Evolutionary conservation across 306 rosid species (phyloP), one percentile per base, ranked within the genome.

Genomic region (Glycine soja): DNA sequence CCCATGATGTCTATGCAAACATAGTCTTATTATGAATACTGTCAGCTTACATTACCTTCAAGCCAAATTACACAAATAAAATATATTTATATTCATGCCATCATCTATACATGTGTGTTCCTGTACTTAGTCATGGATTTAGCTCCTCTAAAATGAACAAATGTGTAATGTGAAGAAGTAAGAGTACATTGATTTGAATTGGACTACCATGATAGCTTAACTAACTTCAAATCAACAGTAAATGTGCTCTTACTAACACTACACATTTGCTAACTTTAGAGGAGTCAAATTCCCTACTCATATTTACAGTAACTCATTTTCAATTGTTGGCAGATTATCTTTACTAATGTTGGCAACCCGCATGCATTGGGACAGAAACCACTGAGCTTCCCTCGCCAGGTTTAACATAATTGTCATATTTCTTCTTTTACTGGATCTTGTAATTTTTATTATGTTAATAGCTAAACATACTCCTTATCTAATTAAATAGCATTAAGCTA

Each of bases 281-380:
- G 10, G 69, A 58, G n/a, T 30, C 40, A 61, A 61, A 61, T 30
- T 13, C 67, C 15, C 45, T 52, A 36, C 51, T 43, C 48, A 53
- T 48, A 7, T 70, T n/a, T 72, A 75, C 64, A 79, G 12, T 66
- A 77, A 75, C 83, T 78, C 54, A 65, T 56, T 77, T 78, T 85
- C 36, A 10, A 67, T 13, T 70, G 47, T 82, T 54, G 73, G 70
- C 94, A 96, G 99, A 96, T 96, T 81, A 89, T 96, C 83, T 96
- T 96, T 89, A 96, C 99, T 40, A 96, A 96, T 87, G 99, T 96
- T 50, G 99, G 99, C 83, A 96, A 96, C 69, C 99, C 99, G 67
- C 99, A 96, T 83, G 99, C 99, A 71, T 84, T 96, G 62, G 99
- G 99, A 84, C 99, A 96, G 90, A 96, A 82, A 92, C 99, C 99